Conservation (phyloP, 768 basidiomycete genomes). For the Pisolithus orientalis region DNA sequence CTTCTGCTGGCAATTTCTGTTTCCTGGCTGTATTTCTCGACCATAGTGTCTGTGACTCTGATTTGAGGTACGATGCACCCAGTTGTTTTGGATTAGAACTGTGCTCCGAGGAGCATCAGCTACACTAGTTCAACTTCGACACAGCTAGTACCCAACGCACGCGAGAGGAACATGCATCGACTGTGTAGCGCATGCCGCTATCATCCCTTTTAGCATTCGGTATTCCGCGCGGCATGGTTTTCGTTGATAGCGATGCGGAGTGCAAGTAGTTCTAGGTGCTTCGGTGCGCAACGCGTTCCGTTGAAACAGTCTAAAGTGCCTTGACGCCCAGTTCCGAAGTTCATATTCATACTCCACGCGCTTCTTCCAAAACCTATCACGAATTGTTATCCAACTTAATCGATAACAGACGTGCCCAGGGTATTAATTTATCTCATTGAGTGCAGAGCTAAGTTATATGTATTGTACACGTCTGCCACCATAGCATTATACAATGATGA, state of each 20-base stretch:
- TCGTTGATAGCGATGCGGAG: not conserved
- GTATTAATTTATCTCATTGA: no score
- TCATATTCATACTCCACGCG: not conserved
- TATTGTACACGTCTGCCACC: conserved; percentile 19
- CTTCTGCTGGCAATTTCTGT: conserved; percentile 39
- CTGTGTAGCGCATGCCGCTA: conserved; percentile 74
- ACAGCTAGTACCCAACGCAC: conserved; percentile 33
- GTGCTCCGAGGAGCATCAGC: conserved; percentile 8
- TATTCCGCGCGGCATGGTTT: conserved; percentile 73
- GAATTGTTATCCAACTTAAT: not conserved
- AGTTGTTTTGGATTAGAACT: conserved; percentile 80
- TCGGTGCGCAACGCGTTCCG: no score
- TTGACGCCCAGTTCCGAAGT: not conserved
- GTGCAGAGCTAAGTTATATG: not conserved
- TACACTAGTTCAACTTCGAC: not conserved
- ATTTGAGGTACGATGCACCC: conserved; percentile 71
- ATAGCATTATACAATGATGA: conserved; percentile 4
- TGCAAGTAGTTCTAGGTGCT: not conserved
- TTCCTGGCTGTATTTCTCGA: conserved; percentile 55
- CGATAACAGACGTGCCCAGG: not conserved
- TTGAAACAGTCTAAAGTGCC: no score
- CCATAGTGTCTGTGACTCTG: conserved; percentile 71
- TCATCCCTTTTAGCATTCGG: conserved; percentile 80
- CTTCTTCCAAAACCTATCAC: not conserved
- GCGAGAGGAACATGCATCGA: conserved; percentile 74